Evolutionary conservation across 1,284 basidiomycete genomes (phyloP), one percentile per base, ranked within the genome.

Genomic region (Takashimella tepidaria): DNA sequence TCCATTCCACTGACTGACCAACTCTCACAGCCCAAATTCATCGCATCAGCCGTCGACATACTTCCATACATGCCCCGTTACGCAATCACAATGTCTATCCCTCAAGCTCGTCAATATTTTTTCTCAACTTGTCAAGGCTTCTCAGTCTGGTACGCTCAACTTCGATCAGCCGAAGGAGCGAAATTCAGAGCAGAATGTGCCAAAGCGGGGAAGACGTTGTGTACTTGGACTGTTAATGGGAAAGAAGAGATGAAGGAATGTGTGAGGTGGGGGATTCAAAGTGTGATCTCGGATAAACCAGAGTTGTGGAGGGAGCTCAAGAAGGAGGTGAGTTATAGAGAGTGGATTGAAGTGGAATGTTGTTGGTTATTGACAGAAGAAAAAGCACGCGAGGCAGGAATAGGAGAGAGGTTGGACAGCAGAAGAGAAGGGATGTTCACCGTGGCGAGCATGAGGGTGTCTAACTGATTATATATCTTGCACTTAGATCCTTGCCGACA

Each of bases 171-270:
- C 13, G 91, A 92, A 58, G 81, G 78, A 22, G 70, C 66, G 61
- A 83, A 81, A 61, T 98, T 98, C 76, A 79, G 86, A 51, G 76
- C 79, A 46, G 87, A 93, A 58, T 92, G 89, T 73, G 84, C 84
- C 69, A 77, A 70, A 16, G 85, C 83, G 0, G 87, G 87, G 21
- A 99, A 99, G 81, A 83, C 83, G 65, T 67, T 97, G 45, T 86
- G 92, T 41, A 51, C 54, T 4, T 63, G 58, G 59, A 98, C 95
- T 0, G 93, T 98, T 25, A 98, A 98, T 72, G 82, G 87, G 46
- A 83, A 85, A 10, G 83, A 84, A 56, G 86, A 95, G 71, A 97
- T 98, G 93, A 87, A 95, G 78, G 89, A 97, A 82, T 91, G 90
- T 56, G 87, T 88, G 19, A 80, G 91, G 61, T 97, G 92, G 95